Base-by-base conservation (phyloP, 2,329 filamentous ascomycete genomes). In the Exophiala viscosa region DNA sequence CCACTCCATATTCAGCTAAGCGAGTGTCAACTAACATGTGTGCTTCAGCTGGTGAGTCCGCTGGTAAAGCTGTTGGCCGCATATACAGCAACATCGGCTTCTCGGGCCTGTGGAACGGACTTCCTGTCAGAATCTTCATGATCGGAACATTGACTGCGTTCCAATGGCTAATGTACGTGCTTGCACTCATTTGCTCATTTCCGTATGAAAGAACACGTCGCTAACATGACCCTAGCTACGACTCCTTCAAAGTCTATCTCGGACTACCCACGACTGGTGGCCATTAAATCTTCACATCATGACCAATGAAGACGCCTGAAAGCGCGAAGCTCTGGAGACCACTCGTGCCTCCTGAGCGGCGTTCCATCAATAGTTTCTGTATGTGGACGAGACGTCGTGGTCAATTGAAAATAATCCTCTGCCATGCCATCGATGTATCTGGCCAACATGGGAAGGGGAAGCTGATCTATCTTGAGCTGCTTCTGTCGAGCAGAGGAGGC, bases 41-140 rank as follows among this genome's bases (percentile, higher is more conserved):
- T 8, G 5, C 18, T 47, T 77, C 84, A 67, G 70, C 86, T 2
- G 88, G 89, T 28, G 90, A 96, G 74, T 82, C 81, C 1, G 89
- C 92, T 59, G 88, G 86, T 14, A 77, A 79, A 34, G 90, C 87
- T n/a, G 81, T 88, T 62, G 73, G 81, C 53, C 81, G 90, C 40
- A 93, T 96, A 64, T 95, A 95, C 74, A 82, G 79, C 65, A 87
- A 95, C 34, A 93, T 95, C 65, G 90, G 90, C 31, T 95, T 96
- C 70, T 64, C 63, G 13, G 91, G 91, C n/a, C 79, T 96, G 23
- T 96, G 91, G 91, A 95, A 95, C 66, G 91, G 91, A 7, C 74
- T 96, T 40, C 86, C 88, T 0, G 87, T 95, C 45, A 74, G 84
- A 64, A 96, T 96, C 65, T 84, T 95, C 65, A 96, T 96, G 90